Evolutionary conservation across 805 yeast genomes (phyloP).

Genomic region (Lachancea cidri): DNA sequence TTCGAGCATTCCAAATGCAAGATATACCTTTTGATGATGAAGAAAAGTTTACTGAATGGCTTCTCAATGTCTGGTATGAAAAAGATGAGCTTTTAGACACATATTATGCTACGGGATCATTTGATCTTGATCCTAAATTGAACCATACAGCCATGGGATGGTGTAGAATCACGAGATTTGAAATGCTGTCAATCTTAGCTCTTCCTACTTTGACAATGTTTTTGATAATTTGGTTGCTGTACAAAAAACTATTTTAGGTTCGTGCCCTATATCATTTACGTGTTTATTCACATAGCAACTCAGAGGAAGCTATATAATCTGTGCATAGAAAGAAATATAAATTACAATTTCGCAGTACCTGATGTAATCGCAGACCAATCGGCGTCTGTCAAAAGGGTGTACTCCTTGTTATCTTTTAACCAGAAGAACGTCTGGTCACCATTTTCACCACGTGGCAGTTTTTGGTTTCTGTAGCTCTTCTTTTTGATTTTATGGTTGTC

Average conservation of each 20-base stretch:
- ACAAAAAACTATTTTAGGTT: slow-evolving; percentile 1
- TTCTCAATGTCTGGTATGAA: slow-evolving; percentile 63
- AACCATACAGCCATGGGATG: slow-evolving; percentile 17
- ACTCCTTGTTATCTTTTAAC: slow-evolving; percentile 48
- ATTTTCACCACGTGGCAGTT: slow-evolving; percentile 58
- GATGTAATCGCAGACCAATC: slow-evolving; percentile 46
- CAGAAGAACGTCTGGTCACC: slow-evolving; percentile 65
- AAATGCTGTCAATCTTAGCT: slow-evolving; percentile 15
- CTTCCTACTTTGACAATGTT: slow-evolving; percentile 14
- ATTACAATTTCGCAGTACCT: slow-evolving; percentile 24
- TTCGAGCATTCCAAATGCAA: slow-evolving; percentile 49
- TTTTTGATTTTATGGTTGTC: slow-evolving; percentile 83
- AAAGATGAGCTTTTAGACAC: slow-evolving; percentile 70
- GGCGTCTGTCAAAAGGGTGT: slow-evolving; percentile 49
- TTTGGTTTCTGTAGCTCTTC: slow-evolving; percentile 60
- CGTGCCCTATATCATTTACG: slow-evolving; percentile 2
- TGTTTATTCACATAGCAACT: neutral
- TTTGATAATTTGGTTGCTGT: neutral
- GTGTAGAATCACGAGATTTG: slow-evolving; percentile 19
- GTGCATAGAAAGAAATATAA: neutral
- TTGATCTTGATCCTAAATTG: slow-evolving; percentile 27
- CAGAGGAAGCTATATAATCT: neutral
- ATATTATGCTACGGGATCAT: slow-evolving; percentile 53
- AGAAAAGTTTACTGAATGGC: slow-evolving; percentile 72
- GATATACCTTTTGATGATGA: slow-evolving; percentile 60